Percentiles rank a stretch among this genome's conserved stretches.
These are phyloP conservation scores for Oryza punctata DNA, from an alignment of 176 grass and related monocot species.

Conservation along the genomic window DNA sequence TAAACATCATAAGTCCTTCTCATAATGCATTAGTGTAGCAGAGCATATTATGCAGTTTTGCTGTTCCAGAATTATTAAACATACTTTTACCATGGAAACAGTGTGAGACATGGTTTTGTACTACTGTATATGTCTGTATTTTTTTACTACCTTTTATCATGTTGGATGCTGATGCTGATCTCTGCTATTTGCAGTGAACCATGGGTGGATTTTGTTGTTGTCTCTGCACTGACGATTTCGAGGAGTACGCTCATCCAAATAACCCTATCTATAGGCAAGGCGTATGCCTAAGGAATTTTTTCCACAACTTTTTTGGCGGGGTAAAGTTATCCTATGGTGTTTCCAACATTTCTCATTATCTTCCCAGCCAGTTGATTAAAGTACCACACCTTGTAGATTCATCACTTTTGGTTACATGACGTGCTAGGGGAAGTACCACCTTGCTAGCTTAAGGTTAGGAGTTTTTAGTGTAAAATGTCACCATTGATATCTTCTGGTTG, in stretches of 20 bases:
- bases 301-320: conserved; percentile 78
- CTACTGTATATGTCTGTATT: neutral
- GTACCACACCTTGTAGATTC: neutral
- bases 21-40: neutral
- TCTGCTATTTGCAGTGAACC: conserved; percentile 29
- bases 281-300: conserved; percentile 68
- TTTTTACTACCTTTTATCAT: neutral
- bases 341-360: conserved; percentile 5
- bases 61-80: neutral
- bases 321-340: conserved; percentile 47
- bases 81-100: neutral
- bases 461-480: neutral
- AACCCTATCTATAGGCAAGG: conserved; percentile 79
- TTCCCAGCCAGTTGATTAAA: neutral
- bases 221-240: conserved; percentile 66
- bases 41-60: too few relatives aligned
- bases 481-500: neutral
- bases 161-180: neutral
- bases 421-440: conserved; percentile 5
- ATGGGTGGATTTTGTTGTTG: conserved; percentile 91
- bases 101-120: neutral
- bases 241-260: conserved; percentile 76
- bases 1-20: neutral
- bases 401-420: conserved; percentile 6
- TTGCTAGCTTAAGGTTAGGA: neutral